Percentiles rank a stretch among this genome's conserved stretches.
Evolutionary conservation across 768 basidiomycete species (phyloP).

Genomic region (Termitomyces sp.): DNA sequence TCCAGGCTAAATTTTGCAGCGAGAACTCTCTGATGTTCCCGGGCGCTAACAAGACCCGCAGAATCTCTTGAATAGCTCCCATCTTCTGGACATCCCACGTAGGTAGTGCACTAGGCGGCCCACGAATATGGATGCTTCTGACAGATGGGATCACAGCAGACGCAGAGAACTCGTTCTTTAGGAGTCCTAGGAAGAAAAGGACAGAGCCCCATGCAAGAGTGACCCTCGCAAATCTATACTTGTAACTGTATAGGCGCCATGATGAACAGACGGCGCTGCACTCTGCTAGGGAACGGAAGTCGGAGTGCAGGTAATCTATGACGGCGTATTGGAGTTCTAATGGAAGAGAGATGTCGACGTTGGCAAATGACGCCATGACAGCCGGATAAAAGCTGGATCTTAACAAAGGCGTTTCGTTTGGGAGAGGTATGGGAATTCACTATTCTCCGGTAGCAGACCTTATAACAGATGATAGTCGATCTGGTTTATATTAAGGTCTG

Average conservation of each 20-base stretch:
- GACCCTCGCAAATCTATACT: slow-evolving; percentile 16
- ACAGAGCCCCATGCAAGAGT: slow-evolving; percentile 14
- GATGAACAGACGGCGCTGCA: slow-evolving; percentile 18
- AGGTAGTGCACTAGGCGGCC: slow-evolving; percentile 1
- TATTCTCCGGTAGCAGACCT: too few species aligned
- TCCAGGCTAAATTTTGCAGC: slow-evolving; percentile 2
- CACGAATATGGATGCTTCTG: slow-evolving; percentile 10
- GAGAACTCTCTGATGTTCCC: not conserved
- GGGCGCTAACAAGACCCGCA: not conserved
- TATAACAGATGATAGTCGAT: too few species aligned
- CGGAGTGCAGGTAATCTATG: slow-evolving; percentile 16
- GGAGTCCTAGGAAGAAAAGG: slow-evolving; percentile 11
- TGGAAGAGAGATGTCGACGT: slow-evolving; percentile 11
- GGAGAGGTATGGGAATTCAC: not conserved
- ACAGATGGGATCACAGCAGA: slow-evolving; percentile 17
- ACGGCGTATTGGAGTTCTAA: slow-evolving; percentile 21
- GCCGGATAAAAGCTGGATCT: not conserved
- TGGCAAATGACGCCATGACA: not conserved
- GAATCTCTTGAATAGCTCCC: not conserved
- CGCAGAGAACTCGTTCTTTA: slow-evolving; percentile 16
- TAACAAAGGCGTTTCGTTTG: not conserved
- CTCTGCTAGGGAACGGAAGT: slow-evolving; percentile 9
- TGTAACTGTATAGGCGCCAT: slow-evolving; percentile 21
- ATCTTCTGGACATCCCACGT: slow-evolving; percentile 6
- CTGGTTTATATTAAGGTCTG: too few species aligned